These are phyloP conservation scores for Magnolia sinica DNA, from an alignment of 164 flowering plant species.

Conservation along the genomic window DNA sequence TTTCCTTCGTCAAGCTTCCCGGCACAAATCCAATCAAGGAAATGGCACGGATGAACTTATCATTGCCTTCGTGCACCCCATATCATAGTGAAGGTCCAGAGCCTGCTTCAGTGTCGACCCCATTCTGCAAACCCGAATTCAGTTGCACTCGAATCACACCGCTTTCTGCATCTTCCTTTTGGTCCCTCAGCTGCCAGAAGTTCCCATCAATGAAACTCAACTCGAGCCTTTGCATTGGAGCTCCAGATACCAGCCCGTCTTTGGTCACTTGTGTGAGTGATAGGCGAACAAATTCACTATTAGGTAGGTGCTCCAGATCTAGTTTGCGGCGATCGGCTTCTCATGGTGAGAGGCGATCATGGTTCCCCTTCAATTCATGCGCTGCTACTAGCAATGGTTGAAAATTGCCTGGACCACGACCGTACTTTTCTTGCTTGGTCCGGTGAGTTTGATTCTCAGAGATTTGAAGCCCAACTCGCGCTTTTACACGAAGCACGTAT, in stretches of 20 bases:
- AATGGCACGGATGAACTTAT: conserved; percentile 53
- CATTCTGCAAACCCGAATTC: conserved; percentile 55
- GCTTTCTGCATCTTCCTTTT: conserved; percentile 41
- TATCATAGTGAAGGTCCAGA: conserved; percentile 54
- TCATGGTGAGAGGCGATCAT: conserved; percentile 36
- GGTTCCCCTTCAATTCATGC: conserved; percentile 60
- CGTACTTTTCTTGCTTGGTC: not conserved
- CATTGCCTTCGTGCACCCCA: conserved; percentile 53
- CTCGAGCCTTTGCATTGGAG: conserved; percentile 69
- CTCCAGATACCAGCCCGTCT: conserved; percentile 44
- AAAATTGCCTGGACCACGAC: conserved; percentile 4
- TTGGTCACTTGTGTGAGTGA: conserved; percentile 29
- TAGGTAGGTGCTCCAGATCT: conserved; percentile 49
- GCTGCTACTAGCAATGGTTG: conserved; percentile 47
- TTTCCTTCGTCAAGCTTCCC: conserved; percentile 67
- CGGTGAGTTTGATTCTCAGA: not conserved
- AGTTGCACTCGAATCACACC: conserved; percentile 43
- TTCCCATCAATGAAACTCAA: conserved; percentile 65
- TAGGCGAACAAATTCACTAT: conserved; percentile 25
- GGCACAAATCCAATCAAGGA: conserved; percentile 46
- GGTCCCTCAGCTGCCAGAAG: conserved; percentile 59
- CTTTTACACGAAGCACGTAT: not conserved
- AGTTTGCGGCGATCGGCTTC: conserved; percentile 57
- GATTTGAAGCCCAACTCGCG: not conserved
- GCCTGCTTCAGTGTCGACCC: conserved; percentile 39